phyloP scores from a whole-genome alignment of 805 yeast species.

The Saturnispora dispora region DNA sequence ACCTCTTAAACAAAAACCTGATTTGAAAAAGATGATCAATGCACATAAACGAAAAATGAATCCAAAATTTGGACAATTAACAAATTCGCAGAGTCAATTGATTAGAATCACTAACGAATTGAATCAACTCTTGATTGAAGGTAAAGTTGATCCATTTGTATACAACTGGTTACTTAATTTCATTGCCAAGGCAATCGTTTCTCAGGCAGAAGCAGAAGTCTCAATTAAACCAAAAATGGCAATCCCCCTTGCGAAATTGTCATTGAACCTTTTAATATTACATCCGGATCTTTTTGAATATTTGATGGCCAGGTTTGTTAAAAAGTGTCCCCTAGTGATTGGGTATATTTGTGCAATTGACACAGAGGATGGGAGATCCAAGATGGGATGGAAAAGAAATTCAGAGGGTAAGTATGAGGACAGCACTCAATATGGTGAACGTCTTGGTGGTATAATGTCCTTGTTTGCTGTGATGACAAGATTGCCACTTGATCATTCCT shows the following conservation, averaged over 20 bases:
- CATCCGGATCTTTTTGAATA: conserved; percentile 45
- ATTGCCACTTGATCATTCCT: conserved; percentile 24
- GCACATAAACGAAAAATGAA: conserved; percentile 68
- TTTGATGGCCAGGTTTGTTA: conserved; percentile 72
- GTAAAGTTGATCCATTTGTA: conserved; percentile 41
- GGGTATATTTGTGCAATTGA: conserved; percentile 72
- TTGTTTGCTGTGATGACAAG: conserved; percentile 71
- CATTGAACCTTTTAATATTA: conserved; percentile 41
- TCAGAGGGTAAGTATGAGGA: conserved; percentile 43
- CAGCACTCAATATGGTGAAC: conserved; percentile 66
- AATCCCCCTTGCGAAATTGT: conserved; percentile 64
- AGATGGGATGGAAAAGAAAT: conserved; percentile 81
- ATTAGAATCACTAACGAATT: conserved; percentile 43
- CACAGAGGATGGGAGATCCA: conserved; percentile 69
- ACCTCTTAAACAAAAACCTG: conserved; percentile 35
- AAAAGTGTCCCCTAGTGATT: conserved; percentile 82
- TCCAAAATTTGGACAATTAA: conserved; percentile 87
- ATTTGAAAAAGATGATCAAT: conserved; percentile 43
- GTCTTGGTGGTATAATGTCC: conserved; percentile 79
- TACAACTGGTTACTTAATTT: conserved; percentile 72
- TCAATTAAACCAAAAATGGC: conserved; percentile 71
- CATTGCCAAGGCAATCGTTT: conserved; percentile 74
- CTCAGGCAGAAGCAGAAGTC: conserved; percentile 91
- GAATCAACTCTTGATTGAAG: conserved; percentile 36
- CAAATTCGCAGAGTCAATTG: conserved; percentile 59